Evolutionary conservation across 805 yeast genomes (phyloP).

Genomic region (Barnettozyma siamensis): DNA sequence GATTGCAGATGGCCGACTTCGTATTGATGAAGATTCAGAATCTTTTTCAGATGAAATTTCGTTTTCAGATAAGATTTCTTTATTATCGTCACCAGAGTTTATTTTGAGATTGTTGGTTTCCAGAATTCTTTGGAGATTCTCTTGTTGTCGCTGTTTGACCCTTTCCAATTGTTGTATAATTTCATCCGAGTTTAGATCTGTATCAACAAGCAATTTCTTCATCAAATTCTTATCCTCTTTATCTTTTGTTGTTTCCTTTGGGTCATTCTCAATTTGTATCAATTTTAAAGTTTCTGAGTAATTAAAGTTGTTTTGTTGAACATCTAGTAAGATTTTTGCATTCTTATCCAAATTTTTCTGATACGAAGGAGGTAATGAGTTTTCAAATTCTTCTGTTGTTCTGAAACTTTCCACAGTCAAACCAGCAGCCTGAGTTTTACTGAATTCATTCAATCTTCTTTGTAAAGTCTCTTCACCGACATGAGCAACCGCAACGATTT

Average conservation of each 20-base stretch:
- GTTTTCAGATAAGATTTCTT: neutral
- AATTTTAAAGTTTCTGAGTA: constrained; percentile 5
- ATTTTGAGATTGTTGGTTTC: constrained; percentile 22
- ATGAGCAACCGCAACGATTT: constrained; percentile 91
- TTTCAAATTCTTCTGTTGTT: constrained; percentile 29
- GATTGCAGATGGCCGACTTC: no score
- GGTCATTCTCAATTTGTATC: constrained; percentile 2
- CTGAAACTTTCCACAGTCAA: constrained; percentile 74
- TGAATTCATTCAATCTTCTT: constrained; percentile 83
- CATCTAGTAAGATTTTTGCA: neutral
- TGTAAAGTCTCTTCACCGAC: constrained; percentile 94
- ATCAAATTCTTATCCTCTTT: constrained; percentile 15
- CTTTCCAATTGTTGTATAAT: constrained; percentile 26
- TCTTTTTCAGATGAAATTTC: constrained; percentile 11
- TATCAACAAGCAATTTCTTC: constrained; percentile 9
- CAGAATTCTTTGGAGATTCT: constrained; percentile 15
- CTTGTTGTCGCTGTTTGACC: constrained; percentile 23
- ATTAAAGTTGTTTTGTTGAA: neutral
- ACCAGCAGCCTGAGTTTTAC: constrained; percentile 64
- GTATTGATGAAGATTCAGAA: no score
- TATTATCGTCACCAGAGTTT: constrained; percentile 12
- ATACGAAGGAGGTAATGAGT: constrained; percentile 80
- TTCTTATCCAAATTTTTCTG: constrained; percentile 45
- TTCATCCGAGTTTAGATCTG: constrained; percentile 20
- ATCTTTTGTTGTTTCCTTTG: constrained; percentile 22